A percentile compares a stretch with the other conserved stretches of the same genome.
Evolutionary conservation across 2,329 filamentous ascomycete genomes (phyloP).

Genomic region (Dactylellina parvicollis): DNA sequence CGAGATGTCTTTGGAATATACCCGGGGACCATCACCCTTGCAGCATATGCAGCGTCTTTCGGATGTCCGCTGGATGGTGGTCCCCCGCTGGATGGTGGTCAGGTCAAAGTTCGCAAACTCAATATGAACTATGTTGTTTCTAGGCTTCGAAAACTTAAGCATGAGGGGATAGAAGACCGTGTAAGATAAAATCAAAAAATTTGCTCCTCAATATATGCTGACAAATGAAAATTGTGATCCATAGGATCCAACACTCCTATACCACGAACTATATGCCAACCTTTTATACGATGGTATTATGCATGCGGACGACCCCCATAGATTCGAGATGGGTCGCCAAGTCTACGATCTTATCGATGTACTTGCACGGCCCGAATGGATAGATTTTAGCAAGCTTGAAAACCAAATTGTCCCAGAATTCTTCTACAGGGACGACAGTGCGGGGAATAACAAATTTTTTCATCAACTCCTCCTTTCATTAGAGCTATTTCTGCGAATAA

Average conservation of each 20-base stretch:
- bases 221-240: neutral
- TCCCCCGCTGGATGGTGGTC: constrained; percentile 68
- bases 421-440: constrained; percentile 70
- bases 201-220: neutral
- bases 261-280: constrained; percentile 73
- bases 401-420: constrained; percentile 80
- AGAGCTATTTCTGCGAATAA: constrained; percentile 76
- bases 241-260: constrained; percentile 59
- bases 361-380: constrained; percentile 75
- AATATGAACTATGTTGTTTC: constrained; percentile 62
- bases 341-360: constrained; percentile 77
- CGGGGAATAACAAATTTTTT: constrained; percentile 74
- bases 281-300: constrained; percentile 76
- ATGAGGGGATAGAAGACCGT: constrained; percentile 62
- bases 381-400: constrained; percentile 74
- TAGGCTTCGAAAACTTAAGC: constrained; percentile 62
- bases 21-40: constrained; percentile 77
- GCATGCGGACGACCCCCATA: constrained; percentile 68
- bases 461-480: constrained; percentile 79
- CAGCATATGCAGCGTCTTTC: constrained; percentile 72
- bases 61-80: constrained; percentile 62
- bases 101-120: constrained; percentile 64
- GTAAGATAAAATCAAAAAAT: constrained; percentile 58
- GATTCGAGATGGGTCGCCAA: constrained; percentile 72
- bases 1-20: constrained; percentile 73